Conservation (phyloP, 2,329 filamentous ascomycete genomes). For the Cytospora piceae region DNA sequence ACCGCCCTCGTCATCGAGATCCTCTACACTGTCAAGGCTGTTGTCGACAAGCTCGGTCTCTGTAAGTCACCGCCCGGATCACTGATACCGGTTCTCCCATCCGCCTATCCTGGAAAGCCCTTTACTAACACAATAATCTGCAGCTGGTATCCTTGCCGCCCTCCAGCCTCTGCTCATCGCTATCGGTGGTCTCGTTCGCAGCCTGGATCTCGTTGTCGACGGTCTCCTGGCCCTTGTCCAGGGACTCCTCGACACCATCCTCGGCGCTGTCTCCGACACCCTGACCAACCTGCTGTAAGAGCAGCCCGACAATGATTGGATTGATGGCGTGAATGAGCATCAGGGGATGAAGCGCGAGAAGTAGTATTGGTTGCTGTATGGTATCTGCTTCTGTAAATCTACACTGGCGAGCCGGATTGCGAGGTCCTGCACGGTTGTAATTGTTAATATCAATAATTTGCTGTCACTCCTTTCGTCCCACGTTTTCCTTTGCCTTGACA, state of each 20-base stretch:
- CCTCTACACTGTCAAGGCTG: conserved; percentile 35
- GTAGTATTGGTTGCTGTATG: conserved; percentile 17
- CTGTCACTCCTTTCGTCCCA: not conserved
- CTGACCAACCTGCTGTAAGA: conserved; percentile 32
- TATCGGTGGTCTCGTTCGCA: conserved; percentile 34
- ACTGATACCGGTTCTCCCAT: not conserved
- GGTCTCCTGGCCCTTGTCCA: conserved; percentile 35
- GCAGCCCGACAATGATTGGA: not conserved
- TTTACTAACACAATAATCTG: conserved; percentile 8
- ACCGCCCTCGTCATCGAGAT: conserved; percentile 36
- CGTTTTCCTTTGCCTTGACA: not conserved
- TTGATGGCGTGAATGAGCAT: not conserved
- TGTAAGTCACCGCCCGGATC: conserved; percentile 29
- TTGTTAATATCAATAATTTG: conserved; percentile 22
- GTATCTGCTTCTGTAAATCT: conserved; percentile 10
- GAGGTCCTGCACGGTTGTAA: conserved; percentile 5
- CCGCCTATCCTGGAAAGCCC: not conserved
- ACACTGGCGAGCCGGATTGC: conserved; percentile 1
- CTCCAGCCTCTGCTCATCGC: conserved; percentile 35
- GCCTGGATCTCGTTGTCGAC: conserved; percentile 35
- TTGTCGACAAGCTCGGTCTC: conserved; percentile 38
- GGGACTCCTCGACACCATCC: conserved; percentile 32
- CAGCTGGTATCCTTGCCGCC: conserved; percentile 31
- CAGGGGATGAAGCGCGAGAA: conserved; percentile 10
- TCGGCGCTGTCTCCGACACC: conserved; percentile 31